Base-by-base conservation (phyloP, 1,284 basidiomycete species). In the Exsudoporus floridanus region DNA sequence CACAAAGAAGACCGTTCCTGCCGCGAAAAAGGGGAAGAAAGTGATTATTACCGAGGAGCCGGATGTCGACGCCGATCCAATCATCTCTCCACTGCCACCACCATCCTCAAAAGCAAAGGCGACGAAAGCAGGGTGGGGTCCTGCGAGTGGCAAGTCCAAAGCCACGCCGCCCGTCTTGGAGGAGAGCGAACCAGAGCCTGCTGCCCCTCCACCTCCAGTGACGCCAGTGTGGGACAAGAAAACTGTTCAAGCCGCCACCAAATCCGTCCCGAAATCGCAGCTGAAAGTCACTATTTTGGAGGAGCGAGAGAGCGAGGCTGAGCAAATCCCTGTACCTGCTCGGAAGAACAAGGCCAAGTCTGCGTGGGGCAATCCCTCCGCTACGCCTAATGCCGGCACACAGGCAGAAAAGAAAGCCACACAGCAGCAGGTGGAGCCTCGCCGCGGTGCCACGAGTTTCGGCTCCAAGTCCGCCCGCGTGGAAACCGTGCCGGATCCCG, bases 31-130 rank as follows among this genome's bases (percentile, higher is more conserved):
- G 46, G 52, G 62, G 21, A 71, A 74, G 57, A 66, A 66, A 18
- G 75, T 75, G 41, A 76, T 70, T n/a, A 70, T 80, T n/a, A 72
- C 74, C 53, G 78, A 80, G 47, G 73, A 77, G 16, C 67, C 71
- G 0, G 76, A 79, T 41, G 73, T 77, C n/a, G 78, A 79, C 33
- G 72, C 65, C 3, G 72, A 73, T 19, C 57, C 55, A 0, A 65
- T 66, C 37, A 18, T 54, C n/a, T 23, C 60, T 27, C 50, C 56
- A 0, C 39, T 53, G 2, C 41, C 62, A 5, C 39, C 53, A 7
- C 38, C 62, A 6, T 43, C 56, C 16, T 48, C 21, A 38, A 63
- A 55, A 33, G 7, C 55, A 3, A 56, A 53, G 34, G 14, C 45
- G 30, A 50, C 46, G 35, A 66, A 59, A 46, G 50, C 54, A 0